Evolutionary conservation across 345 rosid genomes (phyloP), one percentile per base, ranked within the genome.

Genomic region (Cardamine occulta): DNA sequence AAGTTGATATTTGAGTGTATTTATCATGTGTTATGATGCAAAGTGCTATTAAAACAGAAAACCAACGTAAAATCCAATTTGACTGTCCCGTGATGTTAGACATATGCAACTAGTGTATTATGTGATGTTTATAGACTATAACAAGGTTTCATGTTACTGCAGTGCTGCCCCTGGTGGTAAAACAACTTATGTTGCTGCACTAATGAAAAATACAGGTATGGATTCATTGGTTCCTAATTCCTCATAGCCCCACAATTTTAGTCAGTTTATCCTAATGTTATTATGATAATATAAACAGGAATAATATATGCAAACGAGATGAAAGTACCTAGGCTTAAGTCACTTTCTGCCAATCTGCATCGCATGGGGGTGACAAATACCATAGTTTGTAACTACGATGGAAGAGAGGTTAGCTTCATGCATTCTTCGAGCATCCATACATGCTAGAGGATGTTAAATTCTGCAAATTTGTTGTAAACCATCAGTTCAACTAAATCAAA

Each of bases 131-230:
- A 5, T 28, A 28, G 31, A 4, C 32, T 31, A 31, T 69, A 66
- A 70, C 76, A 34, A 52, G 17, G 9, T 70, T 37, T 72, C 80
- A 70, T 76, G 13, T 74, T 11, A 68, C 54, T 83, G 79, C 86
- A 93, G 97, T 78, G 98, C 98, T 62, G 96, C 98, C 23, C 97
- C 98, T 60, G 98, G 98, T 71, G 97, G 93, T 76, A 91, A 91
- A 83, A 91, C 97, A 61, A 88, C 93, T 32, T 88, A 91, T 35
- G 57, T 91, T 76, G 92, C 97, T 4, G 86, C 90, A 11, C 86
- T 91, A 54, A 91, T 91, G 97, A 91, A 87, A 74, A 88, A 91
- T 68, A 86, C 84, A 59, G 97, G 98, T 90, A 86, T 59, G 89
- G 69, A 45, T 8, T 54, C 45, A 75, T 59, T 66, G 64, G 44